Base-by-base conservation (phyloP, 2,329 filamentous ascomycete species). In the Alternaria gaisen region DNA sequence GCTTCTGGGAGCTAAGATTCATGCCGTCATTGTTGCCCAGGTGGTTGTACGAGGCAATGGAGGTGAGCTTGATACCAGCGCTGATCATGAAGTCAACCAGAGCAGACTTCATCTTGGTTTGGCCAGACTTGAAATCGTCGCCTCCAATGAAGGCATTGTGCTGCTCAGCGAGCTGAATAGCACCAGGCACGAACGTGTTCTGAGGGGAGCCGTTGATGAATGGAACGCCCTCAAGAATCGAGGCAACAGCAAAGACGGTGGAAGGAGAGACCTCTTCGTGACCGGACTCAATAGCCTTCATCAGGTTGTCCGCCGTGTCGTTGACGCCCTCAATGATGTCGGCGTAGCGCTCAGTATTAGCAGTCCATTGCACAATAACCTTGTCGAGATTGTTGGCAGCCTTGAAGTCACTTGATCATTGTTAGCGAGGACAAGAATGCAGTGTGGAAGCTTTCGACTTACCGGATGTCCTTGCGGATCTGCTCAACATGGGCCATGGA, bases 61-160 rank as follows among this genome's bases (percentile, higher is more conserved):
- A 97, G 61, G 94, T 98, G 77, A 99, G 89, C 85, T 97, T 97
- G 87, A 99, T 98, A 79, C 95, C 95, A 48, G 95, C 95, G 79
- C 90, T 97, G 89, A 99, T 97, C 79, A 99, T 83, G 84, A 99
- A 99, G 83, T 99, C 95, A 46, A 98, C 95, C 30, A 99, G 88
- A 20, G 95, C 95, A 62, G 95, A 98, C 85, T 99, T 99, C 95
- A 99, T 99, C 89, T 99, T 99, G 79, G 95, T 99, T 86, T 99
- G 95, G 65, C 95, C 95, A 65, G 95, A 98, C 85, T 99, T 99
- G 90, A 99, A 99, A 83, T 99, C 95, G 75, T 99, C 95, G 68
- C 95, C 95, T 60, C 95, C 95, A 74, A 99, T 93, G 84, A 97
- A 99, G 64, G 94, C 89, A 58, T 87, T 86, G 81, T 96, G 89